Conservation (phyloP, 768 basidiomycete species). For the Inosperma sp. region DNA sequence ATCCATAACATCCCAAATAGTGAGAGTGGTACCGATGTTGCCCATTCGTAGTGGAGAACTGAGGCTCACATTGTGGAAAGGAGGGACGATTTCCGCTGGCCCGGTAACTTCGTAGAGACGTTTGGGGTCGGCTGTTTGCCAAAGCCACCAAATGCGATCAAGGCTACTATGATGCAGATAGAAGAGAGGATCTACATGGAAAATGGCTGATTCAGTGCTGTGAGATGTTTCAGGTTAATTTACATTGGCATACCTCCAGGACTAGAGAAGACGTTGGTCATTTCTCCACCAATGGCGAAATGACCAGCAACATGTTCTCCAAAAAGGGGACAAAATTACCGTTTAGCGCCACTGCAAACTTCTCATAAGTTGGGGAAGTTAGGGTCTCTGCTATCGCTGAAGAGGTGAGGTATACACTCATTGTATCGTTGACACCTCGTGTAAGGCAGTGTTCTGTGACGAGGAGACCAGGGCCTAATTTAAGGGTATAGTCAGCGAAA, state of each 20-base stretch:
- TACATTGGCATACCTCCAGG: constrained; percentile 30
- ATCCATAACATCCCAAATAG: constrained; percentile 33
- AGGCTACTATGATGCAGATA: constrained; percentile 38
- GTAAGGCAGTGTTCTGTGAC: constrained; percentile 31
- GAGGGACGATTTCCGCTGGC: constrained; percentile 23
- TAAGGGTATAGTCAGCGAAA: constrained; percentile 2
- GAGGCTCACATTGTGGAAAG: constrained; percentile 30
- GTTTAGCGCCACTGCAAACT: constrained; percentile 34
- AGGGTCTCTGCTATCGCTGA: constrained; percentile 21
- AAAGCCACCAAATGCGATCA: constrained; percentile 38
- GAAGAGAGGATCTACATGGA: constrained; percentile 34
- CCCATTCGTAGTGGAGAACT: constrained; percentile 27
- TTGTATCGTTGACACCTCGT: constrained; percentile 28
- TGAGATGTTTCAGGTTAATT: not conserved
- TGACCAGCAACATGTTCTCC: constrained; percentile 35
- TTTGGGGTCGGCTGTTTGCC: constrained; percentile 26
- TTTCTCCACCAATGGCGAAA: constrained; percentile 29
- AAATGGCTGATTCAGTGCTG: not conserved
- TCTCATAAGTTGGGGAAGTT: constrained; percentile 28
- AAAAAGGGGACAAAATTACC: constrained; percentile 23
- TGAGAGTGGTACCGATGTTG: constrained; percentile 22
- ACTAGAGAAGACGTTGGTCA: constrained; percentile 34
- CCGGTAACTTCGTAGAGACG: constrained; percentile 36
- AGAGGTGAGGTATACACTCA: constrained; percentile 18
- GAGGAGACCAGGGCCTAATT: constrained; percentile 31